These are phyloP conservation scores for Didymella arachidicola DNA, from an alignment of 2,329 filamentous ascomycete genomes.

Conservation along the genomic window DNA sequence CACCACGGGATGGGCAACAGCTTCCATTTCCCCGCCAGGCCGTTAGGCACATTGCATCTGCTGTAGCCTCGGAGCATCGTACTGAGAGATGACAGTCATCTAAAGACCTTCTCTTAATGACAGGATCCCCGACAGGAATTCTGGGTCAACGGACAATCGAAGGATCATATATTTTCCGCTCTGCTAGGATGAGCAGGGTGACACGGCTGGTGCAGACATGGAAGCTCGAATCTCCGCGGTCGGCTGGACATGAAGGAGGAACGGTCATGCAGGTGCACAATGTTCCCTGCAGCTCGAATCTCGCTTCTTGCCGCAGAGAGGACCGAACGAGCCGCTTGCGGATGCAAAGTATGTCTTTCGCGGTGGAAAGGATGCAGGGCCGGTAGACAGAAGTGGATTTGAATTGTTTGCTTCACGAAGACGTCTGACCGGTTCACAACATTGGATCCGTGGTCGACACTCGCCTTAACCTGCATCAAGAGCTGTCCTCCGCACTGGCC, in stretches of 20 bases:
- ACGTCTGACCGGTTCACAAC: background rate
- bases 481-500: constrained; percentile 1
- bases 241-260: constrained; percentile 27
- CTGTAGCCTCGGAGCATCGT: constrained; percentile 39
- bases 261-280: constrained; percentile 37
- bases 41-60: constrained; percentile 27
- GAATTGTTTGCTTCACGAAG: background rate
- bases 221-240: constrained; percentile 13
- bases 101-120: constrained; percentile 48
- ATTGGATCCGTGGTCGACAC: background rate
- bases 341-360: constrained; percentile 2
- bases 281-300: constrained; percentile 30
- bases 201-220: constrained; percentile 30
- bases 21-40: constrained; percentile 29
- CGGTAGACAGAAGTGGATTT: constrained; percentile 6
- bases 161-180: constrained; percentile 19
- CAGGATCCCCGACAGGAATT: constrained; percentile 46
- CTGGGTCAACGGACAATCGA: constrained; percentile 32
- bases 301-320: constrained; percentile 32
- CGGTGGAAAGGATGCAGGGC: constrained; percentile 14
- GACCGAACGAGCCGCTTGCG: constrained; percentile 10
- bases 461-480: constrained; percentile 6
- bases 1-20: constrained; percentile 23
- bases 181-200: constrained; percentile 22
- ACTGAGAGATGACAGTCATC: constrained; percentile 42